phyloP scores from a whole-genome alignment of 805 yeast genomes.

The Pichia scutulata region DNA sequence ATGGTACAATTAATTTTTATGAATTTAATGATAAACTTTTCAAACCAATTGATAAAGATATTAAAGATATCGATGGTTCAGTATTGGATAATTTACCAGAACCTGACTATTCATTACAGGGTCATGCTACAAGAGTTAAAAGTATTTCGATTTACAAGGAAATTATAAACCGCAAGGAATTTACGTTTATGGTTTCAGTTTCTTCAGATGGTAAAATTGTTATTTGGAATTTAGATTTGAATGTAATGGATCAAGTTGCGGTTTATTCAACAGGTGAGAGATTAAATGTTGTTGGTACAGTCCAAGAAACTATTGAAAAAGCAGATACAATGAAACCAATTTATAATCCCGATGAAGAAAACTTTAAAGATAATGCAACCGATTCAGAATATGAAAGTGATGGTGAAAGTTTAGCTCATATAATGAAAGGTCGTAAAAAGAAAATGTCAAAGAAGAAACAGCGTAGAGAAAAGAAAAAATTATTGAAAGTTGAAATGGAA shows the following conservation, averaged over 20 bases:
- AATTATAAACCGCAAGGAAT: constrained; percentile 27
- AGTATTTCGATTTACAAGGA: constrained; percentile 51
- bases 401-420: constrained; percentile 55
- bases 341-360: constrained; percentile 33
- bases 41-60: constrained; percentile 10
- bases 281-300: constrained; percentile 73
- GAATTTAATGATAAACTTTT: constrained; percentile 30
- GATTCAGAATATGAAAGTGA: constrained; percentile 75
- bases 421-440: constrained; percentile 42
- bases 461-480: constrained; percentile 34
- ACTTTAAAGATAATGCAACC: constrained; percentile 32
- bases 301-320: constrained; percentile 74
- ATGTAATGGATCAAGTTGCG: constrained; percentile 68
- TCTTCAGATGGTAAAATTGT: constrained; percentile 93
- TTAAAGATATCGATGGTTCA: constrained; percentile 25
- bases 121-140: constrained; percentile 83
- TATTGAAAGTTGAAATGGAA: constrained; percentile 49
- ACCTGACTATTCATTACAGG: constrained; percentile 56
- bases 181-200: constrained; percentile 57
- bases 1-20: constrained; percentile 63
- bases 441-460: constrained; percentile 33
- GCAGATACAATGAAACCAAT: constrained; percentile 52
- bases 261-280: constrained; percentile 89
- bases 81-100: constrained; percentile 15
- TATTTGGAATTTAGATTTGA: constrained; percentile 62